Percentiles rank a stretch among this genome's conserved stretches.
Conservation (phyloP, 352 stramenopile species). For the Phytopythium cucurbitacearum region DNA sequence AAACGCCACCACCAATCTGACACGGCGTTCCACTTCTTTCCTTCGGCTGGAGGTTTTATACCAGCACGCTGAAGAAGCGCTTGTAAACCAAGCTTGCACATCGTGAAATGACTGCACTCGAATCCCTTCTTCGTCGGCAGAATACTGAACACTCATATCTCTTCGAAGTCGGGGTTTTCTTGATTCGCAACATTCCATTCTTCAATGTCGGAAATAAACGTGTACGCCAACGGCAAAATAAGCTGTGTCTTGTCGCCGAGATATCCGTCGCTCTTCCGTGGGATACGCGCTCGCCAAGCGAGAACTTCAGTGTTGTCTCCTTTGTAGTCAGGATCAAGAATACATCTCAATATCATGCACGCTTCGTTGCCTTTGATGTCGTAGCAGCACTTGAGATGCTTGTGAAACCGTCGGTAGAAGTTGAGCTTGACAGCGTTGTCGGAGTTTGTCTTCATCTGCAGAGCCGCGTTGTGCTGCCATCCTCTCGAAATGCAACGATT, state of each 20-base stretch:
- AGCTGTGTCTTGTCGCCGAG: constrained; percentile 1
- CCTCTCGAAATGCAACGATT: not conserved
- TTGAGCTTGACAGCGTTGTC: constrained; percentile 5
- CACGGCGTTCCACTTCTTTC: too few relatives aligned
- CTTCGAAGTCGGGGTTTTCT: too few relatives aligned
- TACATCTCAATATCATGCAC: constrained; percentile 7
- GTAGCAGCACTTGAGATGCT: constrained; percentile 6
- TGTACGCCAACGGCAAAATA: not conserved
- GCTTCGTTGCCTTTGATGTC: constrained; percentile 1
- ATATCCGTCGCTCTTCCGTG: not conserved
- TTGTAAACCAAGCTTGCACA: too few relatives aligned
- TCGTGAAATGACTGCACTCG: too few relatives aligned
- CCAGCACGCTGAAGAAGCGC: too few relatives aligned
- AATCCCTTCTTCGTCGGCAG: too few relatives aligned
- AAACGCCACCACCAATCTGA: too few relatives aligned
- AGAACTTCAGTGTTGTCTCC: constrained; percentile 1
- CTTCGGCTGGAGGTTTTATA: too few relatives aligned
- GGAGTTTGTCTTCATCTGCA: constrained; percentile 5
- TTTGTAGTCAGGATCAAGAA: constrained; percentile 7
- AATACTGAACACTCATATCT: too few relatives aligned
- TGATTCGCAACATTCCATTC: too few relatives aligned
- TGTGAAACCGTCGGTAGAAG: constrained; percentile 10
- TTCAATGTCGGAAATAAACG: not conserved
- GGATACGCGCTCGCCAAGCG: constrained; percentile 1
- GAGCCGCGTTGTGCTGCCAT: constrained; percentile 2